Percentiles rank a stretch among this genome's conserved stretches.
Conservation (phyloP, 768 basidiomycete genomes). For the Lyophyllum decastes region DNA sequence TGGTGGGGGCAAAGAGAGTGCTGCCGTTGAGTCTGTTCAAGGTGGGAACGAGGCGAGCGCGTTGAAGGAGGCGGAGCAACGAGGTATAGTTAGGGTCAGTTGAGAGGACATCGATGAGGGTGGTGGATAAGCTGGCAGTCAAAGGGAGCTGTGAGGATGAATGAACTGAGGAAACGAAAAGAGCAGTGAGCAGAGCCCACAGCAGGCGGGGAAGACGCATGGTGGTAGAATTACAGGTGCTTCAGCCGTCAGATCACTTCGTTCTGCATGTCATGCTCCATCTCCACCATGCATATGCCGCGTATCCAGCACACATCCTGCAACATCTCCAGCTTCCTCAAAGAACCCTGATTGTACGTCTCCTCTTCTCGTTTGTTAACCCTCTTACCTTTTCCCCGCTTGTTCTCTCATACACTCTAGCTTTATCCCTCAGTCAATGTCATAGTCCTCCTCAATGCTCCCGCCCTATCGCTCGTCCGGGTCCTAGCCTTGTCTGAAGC, state of each 20-base stretch:
- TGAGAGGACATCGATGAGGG: conserved; percentile 78
- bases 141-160: conserved; percentile 34
- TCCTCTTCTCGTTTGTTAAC: background rate
- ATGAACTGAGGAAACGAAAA: conserved; percentile 29
- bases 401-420: conserved; percentile 36
- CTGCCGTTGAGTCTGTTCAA: conserved; percentile 81
- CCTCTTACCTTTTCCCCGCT: conserved; percentile 3
- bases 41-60: conserved; percentile 86
- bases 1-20: conserved; percentile 95
- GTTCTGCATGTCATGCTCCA: conserved; percentile 33
- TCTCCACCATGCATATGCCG: conserved; percentile 40
- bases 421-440: conserved; percentile 73
- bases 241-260: background rate
- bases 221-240: conserved; percentile 2
- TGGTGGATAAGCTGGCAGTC: conserved; percentile 40
- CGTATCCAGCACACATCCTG: conserved; percentile 54
- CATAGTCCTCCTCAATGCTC: conserved; percentile 73
- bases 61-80: conserved; percentile 76
- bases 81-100: conserved; percentile 77
- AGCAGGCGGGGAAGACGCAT: conserved; percentile 19
- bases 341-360: conserved; percentile 61
- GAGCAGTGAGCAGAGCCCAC: conserved; percentile 24
- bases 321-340: conserved; percentile 59
- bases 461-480: conserved; percentile 60
- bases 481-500: conserved; percentile 81